Percentiles rank a stretch among this genome's conserved stretches.
Evolutionary conservation across 345 rosid genomes (phyloP).

Genomic region (Linum trigynum): DNA sequence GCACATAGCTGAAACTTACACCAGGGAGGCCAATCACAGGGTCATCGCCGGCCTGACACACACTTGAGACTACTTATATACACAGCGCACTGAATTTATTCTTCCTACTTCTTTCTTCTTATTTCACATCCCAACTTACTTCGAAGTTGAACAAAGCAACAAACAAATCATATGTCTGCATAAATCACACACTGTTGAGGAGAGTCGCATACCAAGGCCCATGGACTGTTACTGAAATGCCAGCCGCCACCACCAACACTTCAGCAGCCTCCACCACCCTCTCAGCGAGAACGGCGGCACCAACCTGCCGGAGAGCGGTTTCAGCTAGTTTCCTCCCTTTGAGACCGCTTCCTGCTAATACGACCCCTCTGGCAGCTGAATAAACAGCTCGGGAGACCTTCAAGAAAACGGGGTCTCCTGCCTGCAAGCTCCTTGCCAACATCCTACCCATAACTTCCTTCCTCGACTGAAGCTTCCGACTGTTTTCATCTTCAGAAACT

Average conservation of each 20-base stretch:
- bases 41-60: too few species aligned
- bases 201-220: slow-evolving; percentile 55
- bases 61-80: neutral
- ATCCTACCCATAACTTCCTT: slow-evolving; percentile 54
- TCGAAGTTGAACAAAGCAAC: neutral
- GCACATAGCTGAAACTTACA: too few species aligned
- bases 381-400: slow-evolving; percentile 61
- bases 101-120: neutral
- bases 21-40: too few species aligned
- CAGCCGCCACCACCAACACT: slow-evolving; percentile 50
- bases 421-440: slow-evolving; percentile 66
- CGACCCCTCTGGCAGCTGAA: slow-evolving; percentile 52
- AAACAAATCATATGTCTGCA: neutral
- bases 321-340: slow-evolving; percentile 48
- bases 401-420: slow-evolving; percentile 65
- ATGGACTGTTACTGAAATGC: slow-evolving; percentile 53
- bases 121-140: neutral
- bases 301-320: slow-evolving; percentile 47
- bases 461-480: slow-evolving; percentile 29
- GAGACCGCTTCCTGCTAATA: slow-evolving; percentile 51
- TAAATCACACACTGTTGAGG: slow-evolving; percentile 19
- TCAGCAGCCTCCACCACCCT: slow-evolving; percentile 55
- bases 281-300: slow-evolving; percentile 41
- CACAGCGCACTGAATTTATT: neutral
- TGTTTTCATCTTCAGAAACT: slow-evolving; percentile 17